These are phyloP conservation scores for Xerophyta viscosa DNA, from an alignment of 106 monocot genomes.

Conservation along the genomic window DNA sequence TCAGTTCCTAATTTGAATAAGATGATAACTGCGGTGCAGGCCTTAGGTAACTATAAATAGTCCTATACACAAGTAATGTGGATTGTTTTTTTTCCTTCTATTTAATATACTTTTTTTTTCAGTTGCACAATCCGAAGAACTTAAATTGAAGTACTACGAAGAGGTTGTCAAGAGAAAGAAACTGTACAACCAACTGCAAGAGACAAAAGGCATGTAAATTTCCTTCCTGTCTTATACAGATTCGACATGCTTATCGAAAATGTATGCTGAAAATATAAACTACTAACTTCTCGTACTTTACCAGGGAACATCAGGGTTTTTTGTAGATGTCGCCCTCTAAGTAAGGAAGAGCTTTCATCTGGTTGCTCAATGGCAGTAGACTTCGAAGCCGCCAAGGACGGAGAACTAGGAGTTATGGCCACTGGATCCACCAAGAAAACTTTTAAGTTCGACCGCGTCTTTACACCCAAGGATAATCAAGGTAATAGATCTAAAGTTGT, in stretches of 20 bases:
- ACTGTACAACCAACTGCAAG: conserved; percentile 69
- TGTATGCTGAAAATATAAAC: too few relatives aligned
- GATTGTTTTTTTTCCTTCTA: conserved; percentile 4
- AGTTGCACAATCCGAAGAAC: conserved; percentile 73
- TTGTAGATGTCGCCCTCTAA: conserved; percentile 85
- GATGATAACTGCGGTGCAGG: conserved; percentile 60
- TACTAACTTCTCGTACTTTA: conserved; percentile 9
- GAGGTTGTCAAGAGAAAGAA: conserved; percentile 70
- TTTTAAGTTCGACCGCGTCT: conserved; percentile 79
- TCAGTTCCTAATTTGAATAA: conserved; percentile 67
- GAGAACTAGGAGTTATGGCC: conserved; percentile 53
- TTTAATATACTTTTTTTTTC: conserved; percentile 6
- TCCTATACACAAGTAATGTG: not conserved
- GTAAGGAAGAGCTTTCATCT: conserved; percentile 47
- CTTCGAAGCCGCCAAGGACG: conserved; percentile 72
- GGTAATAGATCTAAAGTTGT: conserved; percentile 16
- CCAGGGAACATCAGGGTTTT: conserved; percentile 94
- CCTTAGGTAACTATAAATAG: conserved; percentile 41
- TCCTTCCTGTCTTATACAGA: conserved; percentile 2
- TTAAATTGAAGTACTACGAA: conserved; percentile 68
- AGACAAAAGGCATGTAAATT: conserved; percentile 52
- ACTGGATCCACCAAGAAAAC: conserved; percentile 42
- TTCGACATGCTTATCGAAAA: too few relatives aligned
- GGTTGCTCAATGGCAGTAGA: conserved; percentile 41
- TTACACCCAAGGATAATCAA: conserved; percentile 71